Evolutionary conservation across 306 rosid genomes (phyloP).

Genomic region (Elaeagnus macrophylla): DNA sequence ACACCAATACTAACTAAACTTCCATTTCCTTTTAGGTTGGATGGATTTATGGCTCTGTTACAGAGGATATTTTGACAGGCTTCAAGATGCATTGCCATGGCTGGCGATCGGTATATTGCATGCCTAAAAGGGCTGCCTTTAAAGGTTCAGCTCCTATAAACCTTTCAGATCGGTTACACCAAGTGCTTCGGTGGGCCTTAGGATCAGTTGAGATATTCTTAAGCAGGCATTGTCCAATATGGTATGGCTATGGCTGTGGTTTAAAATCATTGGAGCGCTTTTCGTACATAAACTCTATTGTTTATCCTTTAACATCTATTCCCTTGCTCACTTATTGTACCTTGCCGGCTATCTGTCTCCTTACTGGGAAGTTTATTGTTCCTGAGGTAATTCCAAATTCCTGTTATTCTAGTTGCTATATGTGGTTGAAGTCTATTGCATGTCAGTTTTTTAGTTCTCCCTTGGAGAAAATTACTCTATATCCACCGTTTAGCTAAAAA

Average conservation of each 20-base stretch:
- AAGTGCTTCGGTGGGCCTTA: constrained; percentile 92
- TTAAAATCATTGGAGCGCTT: constrained; percentile 79
- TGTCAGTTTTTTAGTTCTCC: no score
- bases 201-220: constrained; percentile 85
- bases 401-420: not conserved
- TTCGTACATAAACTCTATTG: constrained; percentile 82
- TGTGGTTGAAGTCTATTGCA: no score
- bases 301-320: constrained; percentile 82
- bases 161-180: constrained; percentile 80
- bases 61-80: constrained; percentile 86
- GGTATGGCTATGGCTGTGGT: constrained; percentile 94
- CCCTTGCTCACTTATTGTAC: constrained; percentile 77
- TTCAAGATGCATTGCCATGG: constrained; percentile 97
- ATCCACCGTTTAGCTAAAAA: no score
- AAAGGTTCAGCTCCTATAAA: constrained; percentile 95
- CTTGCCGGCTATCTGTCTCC: constrained; percentile 85
- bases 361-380: constrained; percentile 81
- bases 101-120: constrained; percentile 92
- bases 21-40: constrained; percentile 51
- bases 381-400: constrained; percentile 50
- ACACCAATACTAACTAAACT: constrained; percentile 9
- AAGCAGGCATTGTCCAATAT: constrained; percentile 80
- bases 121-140: constrained; percentile 82
- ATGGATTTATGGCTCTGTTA: constrained; percentile 95
- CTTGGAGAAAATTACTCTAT: no score